Base-by-base conservation (phyloP, 306 rosid genomes). In the Quercus engelmannii region DNA sequence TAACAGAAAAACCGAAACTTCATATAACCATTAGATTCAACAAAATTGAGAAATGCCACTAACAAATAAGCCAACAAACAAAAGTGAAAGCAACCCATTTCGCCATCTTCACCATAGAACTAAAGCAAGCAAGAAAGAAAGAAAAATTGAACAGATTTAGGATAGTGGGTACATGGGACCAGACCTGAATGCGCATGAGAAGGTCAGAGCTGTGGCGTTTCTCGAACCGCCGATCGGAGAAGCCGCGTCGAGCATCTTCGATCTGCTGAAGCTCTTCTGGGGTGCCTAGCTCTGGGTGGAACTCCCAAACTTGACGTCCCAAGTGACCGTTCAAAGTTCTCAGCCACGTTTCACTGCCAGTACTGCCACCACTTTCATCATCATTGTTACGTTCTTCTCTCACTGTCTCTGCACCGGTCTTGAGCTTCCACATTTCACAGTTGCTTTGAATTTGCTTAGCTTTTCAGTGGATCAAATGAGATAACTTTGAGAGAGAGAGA, bases 301-400 rank as follows among this genome's bases (percentile, higher is more conserved):
- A 93, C 87, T 90, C 97, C 98, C 98, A 93, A 1, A 90, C 58
- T 69, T 93, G 97, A 21, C 98, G 84, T 8, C 98, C 98, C 6
- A 87, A 74, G 73, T 93, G 93, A 71, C 84, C 78, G 89, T 91
- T 91, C 55, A 82, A 3, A n/a, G 89, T 71, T 1, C 92, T 90
- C 73, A 93, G 85, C 97, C 94, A 89, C 87, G 20, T 86, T 86
- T n/a, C 93, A 94, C 55, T 91, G 26, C 97, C 0, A 87, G 18
- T 92, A 93, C 49, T 93, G 25, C 97, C 0, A 88, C 62, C 23
- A 30, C 41, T 35, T 1, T 19, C 69, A 28, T 35, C 69, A 3
- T 11, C 69, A 28, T 35, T 35, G 30, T 38, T 38, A 6, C 0
- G 2, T 38, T 28, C 69, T 63, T 3, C 69, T 63, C 69, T 23